Evolutionary conservation across 202 grass and related monocot species (phyloP).

Genomic region (Setaria italica): DNA sequence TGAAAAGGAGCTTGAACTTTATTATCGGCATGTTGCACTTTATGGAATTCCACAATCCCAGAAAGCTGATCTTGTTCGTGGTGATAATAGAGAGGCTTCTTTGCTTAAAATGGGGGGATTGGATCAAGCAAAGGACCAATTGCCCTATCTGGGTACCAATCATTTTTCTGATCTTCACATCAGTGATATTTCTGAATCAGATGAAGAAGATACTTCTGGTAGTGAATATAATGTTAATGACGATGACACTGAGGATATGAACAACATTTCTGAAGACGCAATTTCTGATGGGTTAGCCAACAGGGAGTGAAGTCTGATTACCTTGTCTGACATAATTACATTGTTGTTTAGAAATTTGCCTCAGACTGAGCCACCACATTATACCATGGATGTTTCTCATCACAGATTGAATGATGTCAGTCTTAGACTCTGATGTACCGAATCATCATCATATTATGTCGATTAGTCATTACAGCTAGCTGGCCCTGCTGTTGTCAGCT

Average conservation of each 20-base stretch:
- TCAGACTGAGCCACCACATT: background rate
- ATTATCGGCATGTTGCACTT: slow-evolving; percentile 76
- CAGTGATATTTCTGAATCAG: slow-evolving; percentile 34
- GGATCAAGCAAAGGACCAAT: slow-evolving; percentile 17
- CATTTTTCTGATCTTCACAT: slow-evolving; percentile 42
- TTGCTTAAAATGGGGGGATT: slow-evolving; percentile 22
- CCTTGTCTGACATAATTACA: background rate
- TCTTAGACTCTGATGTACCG: slow-evolving; percentile 10
- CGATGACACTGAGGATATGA: slow-evolving; percentile 16
- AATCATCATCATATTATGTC: background rate
- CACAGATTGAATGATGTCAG: background rate
- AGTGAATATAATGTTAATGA: slow-evolving; percentile 44
- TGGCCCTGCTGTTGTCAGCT: slow-evolving; percentile 1
- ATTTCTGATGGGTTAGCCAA: slow-evolving; percentile 16
- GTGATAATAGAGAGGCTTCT: slow-evolving; percentile 47
- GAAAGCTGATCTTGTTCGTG: slow-evolving; percentile 58
- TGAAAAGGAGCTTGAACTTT: slow-evolving; percentile 89
- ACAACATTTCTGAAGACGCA: slow-evolving; percentile 24
- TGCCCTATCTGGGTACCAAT: slow-evolving; percentile 1
- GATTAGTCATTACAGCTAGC: slow-evolving; percentile 12
- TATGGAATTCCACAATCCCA: slow-evolving; percentile 66
- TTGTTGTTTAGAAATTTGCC: slow-evolving; percentile 17
- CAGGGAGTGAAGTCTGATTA: slow-evolving; percentile 16
- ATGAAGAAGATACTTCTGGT: slow-evolving; percentile 43
- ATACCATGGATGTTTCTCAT: slow-evolving; percentile 13